A percentile compares a stretch with the other conserved stretches of the same genome.
phyloP scores from a whole-genome alignment of 805 yeast genomes.

The Candida anglica region DNA sequence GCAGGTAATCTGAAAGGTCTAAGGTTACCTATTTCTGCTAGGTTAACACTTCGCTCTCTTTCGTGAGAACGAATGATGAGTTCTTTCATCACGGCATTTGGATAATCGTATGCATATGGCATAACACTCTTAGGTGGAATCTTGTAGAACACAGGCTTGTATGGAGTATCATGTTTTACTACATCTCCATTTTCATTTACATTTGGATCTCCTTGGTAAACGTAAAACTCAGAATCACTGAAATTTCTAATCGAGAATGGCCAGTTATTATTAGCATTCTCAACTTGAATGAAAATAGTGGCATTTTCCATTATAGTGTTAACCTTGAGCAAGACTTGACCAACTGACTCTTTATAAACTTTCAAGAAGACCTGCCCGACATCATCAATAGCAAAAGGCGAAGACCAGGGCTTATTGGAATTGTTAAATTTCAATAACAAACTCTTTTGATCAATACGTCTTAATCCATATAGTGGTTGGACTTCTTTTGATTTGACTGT shows the following conservation, averaged over 20 bases:
- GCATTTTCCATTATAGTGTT: slow-evolving; percentile 78
- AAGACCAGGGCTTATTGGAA: slow-evolving; percentile 67
- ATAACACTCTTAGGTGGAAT: slow-evolving; percentile 88
- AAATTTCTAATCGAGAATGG: slow-evolving; percentile 90
- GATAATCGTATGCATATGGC: slow-evolving; percentile 99
- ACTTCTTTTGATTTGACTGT: slow-evolving; percentile 45
- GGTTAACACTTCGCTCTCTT: slow-evolving; percentile 70
- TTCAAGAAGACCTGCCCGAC: slow-evolving; percentile 79
- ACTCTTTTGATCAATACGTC: slow-evolving; percentile 54
- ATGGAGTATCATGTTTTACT: slow-evolving; percentile 47
- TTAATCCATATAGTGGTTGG: slow-evolving; percentile 62
- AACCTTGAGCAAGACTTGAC: slow-evolving; percentile 67
- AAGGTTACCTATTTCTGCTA: slow-evolving; percentile 90
- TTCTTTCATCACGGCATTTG: slow-evolving; percentile 84
- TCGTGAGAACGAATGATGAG: slow-evolving; percentile 68
- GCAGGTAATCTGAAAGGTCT: slow-evolving; percentile 78
- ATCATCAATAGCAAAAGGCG: slow-evolving; percentile 82
- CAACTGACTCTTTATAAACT: slow-evolving; percentile 56
- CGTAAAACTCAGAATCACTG: slow-evolving; percentile 78
- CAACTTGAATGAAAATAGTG: slow-evolving; percentile 70
- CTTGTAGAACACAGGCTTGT: slow-evolving; percentile 74
- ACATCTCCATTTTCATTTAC: slow-evolving; percentile 59
- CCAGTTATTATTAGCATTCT: slow-evolving; percentile 77
- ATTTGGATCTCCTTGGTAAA: slow-evolving; percentile 82
- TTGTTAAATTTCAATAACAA: slow-evolving; percentile 57